phyloP scores from a whole-genome alignment of 305 asterid genomes.

The Solanum hybrid region DNA sequence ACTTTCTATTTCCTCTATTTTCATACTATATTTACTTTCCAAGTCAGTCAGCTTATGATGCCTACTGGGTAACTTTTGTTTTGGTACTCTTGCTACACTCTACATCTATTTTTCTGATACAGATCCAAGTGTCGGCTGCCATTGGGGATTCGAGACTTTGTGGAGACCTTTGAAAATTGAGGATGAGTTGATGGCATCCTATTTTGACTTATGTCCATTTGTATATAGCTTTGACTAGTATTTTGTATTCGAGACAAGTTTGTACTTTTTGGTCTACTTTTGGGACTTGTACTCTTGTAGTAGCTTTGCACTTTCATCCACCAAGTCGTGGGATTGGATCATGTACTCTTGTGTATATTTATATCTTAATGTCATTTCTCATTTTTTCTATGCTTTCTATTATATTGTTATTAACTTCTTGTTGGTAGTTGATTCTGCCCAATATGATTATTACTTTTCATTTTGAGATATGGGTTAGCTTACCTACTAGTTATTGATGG shows the following conservation, averaged over 20 bases:
- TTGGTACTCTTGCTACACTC: not conserved
- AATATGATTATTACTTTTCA: not conserved
- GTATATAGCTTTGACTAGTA: not conserved
- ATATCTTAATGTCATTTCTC: not conserved
- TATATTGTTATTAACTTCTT: not conserved
- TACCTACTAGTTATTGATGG: not conserved
- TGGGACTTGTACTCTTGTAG: not conserved
- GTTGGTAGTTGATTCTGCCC: not conserved
- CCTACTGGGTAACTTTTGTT: not conserved
- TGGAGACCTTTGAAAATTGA: not conserved
- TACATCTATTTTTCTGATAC: not conserved
- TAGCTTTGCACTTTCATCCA: not conserved
- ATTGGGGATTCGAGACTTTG: not conserved
- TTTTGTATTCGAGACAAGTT: not conserved
- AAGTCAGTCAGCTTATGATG: not conserved
- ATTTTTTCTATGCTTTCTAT: not conserved
- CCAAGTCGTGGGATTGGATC: not conserved
- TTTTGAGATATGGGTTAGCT: not conserved
- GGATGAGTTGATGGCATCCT: not conserved
- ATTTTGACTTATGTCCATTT: not conserved
- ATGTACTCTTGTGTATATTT: not conserved
- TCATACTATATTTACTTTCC: not conserved
- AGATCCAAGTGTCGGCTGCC: rapidly evolving
- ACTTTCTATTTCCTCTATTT: not conserved
- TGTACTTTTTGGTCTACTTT: not conserved